A percentile compares a stretch with the other conserved stretches of the same genome.
These are phyloP conservation scores for Colletotrichum filicis DNA, from an alignment of 2,329 filamentous ascomycete genomes.

Conservation along the genomic window DNA sequence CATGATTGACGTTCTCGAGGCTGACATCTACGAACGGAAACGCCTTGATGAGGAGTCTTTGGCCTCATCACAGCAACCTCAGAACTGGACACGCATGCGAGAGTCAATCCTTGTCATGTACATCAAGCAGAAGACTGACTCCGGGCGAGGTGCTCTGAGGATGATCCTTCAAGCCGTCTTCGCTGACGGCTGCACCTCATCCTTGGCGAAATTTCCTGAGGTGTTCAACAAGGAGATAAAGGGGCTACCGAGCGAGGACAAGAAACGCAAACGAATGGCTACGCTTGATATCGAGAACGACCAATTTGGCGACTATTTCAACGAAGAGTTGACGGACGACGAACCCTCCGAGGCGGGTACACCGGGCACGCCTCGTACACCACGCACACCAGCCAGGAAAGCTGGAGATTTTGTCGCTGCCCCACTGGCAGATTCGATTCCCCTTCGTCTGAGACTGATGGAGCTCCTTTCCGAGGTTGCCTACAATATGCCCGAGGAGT, in stretches of 20 bases:
- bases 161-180: slow-evolving; percentile 75
- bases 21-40: slow-evolving; percentile 72
- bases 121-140: slow-evolving; percentile 54
- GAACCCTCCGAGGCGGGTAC: slow-evolving; percentile 59
- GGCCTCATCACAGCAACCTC: slow-evolving; percentile 19
- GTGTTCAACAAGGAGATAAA: slow-evolving; percentile 75
- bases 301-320: slow-evolving; percentile 69
- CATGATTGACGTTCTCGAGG: slow-evolving; percentile 81
- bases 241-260: slow-evolving; percentile 51
- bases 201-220: slow-evolving; percentile 68
- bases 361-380: slow-evolving; percentile 47
- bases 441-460: slow-evolving; percentile 72
- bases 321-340: slow-evolving; percentile 52
- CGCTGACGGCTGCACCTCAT: slow-evolving; percentile 69
- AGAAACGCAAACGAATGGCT: slow-evolving; percentile 60
- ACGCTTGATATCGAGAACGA: slow-evolving; percentile 68
- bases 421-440: slow-evolving; percentile 64
- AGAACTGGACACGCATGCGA: slow-evolving; percentile 39
- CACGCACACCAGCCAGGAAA: slow-evolving; percentile 31
- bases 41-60: slow-evolving; percentile 55
- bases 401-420: slow-evolving; percentile 48
- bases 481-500: slow-evolving; percentile 55
- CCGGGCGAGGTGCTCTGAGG: slow-evolving; percentile 58
- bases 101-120: slow-evolving; percentile 73
- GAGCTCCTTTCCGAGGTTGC: slow-evolving; percentile 61